These are phyloP conservation scores for Pseudogymnoascus sp. DNA, from an alignment of 2,329 filamentous ascomycete genomes.

Conservation along the genomic window DNA sequence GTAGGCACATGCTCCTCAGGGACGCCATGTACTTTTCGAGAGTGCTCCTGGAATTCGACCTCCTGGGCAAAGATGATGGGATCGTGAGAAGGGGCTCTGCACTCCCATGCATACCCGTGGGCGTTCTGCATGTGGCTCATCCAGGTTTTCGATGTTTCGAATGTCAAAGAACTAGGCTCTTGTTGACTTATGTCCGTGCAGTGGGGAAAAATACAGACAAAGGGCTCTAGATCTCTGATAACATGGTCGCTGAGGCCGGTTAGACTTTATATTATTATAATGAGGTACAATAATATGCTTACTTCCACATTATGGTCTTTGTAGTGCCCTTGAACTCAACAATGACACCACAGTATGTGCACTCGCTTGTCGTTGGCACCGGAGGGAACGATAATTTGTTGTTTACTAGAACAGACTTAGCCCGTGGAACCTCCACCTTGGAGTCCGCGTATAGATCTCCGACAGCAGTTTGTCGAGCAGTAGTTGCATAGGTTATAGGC, in stretches of 20 bases:
- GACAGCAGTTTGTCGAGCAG: conserved; percentile 20
- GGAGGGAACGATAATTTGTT: conserved; percentile 19
- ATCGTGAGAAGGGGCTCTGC: conserved; percentile 24
- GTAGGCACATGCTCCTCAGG: conserved; percentile 8
- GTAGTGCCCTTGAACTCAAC: conserved; percentile 13
- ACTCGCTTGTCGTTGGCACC: conserved; percentile 13
- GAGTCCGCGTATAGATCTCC: conserved; percentile 17
- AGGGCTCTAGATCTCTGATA: conserved; percentile 18
- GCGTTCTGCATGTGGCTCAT: conserved; percentile 21
- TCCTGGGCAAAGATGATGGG: conserved; percentile 23
- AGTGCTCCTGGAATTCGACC: conserved; percentile 23
- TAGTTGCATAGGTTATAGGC: conserved; percentile 18
- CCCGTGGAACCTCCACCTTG: conserved; percentile 16
- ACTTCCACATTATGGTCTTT: conserved; percentile 14
- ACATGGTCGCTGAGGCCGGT: conserved; percentile 7
- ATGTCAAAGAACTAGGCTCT: conserved; percentile 14
- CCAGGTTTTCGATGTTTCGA: conserved; percentile 20
- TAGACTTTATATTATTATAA: too few relatives aligned
- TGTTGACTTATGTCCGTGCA: conserved; percentile 8
- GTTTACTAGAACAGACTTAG: conserved; percentile 19
- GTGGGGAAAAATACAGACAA: conserved; percentile 7
- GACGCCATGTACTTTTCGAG: conserved; percentile 17
- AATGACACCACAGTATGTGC: conserved; percentile 20
- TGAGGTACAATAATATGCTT: not conserved
- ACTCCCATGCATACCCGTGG: conserved; percentile 26